Evolutionary conservation across 768 basidiomycete genomes (phyloP), one percentile per base, ranked within the genome.

Genomic region (Boletus rex-veris): DNA sequence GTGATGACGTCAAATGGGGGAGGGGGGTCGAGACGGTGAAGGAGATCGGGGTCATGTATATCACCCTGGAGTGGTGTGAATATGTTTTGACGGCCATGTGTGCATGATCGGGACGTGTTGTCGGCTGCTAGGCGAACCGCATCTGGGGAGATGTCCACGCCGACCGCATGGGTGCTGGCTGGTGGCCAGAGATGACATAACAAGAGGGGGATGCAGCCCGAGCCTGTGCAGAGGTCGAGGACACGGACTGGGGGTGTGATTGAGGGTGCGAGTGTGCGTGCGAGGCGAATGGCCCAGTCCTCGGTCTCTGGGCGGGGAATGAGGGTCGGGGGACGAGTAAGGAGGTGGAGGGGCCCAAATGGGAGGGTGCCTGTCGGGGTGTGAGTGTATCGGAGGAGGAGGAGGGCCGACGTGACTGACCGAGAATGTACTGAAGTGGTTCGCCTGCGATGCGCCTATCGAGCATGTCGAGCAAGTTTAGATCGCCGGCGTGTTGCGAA

Each of bases 301-400:
- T 97, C 92, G 0, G 96, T 99, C 71, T 99, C 96, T 41, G 94
- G 90, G 14, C 96, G 87, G 12, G 96, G 96, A 40, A 98, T 98
- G 58, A 98, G 84, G 16, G 86, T 84, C 2, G 96, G 96, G 3
- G 87, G 75, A 16, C 90, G 81, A 10, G 79, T 75, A 54, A 84
- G 74, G 63, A 98, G 78, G 61, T 81, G 77, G 44, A 98, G 81
- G 5, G 87, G 83, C 9, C 93, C 92, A 71, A 98, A 97, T 0
- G 92, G 91, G 64, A 90, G 88, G 30, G 82, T 85, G n/a, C 89
- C 92, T 69, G 39, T 16, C 1, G 8, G 4, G 2, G 11, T 15
- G 18, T 45, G 33, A 38, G 39, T 0, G 45, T 15, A 49, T 31
- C 35, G 48, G 41, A n/a, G 14, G 21, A 41, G 47, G 21, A 44